phyloP scores from a whole-genome alignment of 129 eudicot genomes.

The Smallanthus sonchifolius region DNA sequence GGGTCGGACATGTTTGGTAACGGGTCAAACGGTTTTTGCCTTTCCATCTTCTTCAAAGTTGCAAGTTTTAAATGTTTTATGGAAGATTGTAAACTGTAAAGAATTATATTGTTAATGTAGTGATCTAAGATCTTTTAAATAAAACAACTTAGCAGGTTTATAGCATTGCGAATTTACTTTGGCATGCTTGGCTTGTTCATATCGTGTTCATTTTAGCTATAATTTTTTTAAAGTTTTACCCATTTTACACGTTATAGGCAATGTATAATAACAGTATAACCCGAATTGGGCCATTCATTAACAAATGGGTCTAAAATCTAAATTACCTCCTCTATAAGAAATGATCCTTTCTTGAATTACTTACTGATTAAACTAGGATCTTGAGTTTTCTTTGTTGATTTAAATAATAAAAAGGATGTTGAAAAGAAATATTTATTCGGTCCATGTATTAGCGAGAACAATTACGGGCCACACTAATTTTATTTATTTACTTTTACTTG shows the following conservation, averaged over 20 bases:
- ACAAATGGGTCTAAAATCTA: background rate
- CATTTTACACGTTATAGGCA: background rate
- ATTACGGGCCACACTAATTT: background rate
- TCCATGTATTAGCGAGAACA: slow-evolving; percentile 1
- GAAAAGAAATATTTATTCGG: background rate
- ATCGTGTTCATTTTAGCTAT: background rate
- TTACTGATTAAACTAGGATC: background rate
- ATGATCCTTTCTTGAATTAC: background rate
- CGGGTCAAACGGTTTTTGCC: too few relatives aligned
- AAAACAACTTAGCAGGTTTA: background rate
- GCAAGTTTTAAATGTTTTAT: too few relatives aligned
- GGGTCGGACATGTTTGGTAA: too few relatives aligned
- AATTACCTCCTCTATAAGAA: background rate
- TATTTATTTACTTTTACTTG: background rate
- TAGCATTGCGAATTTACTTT: background rate
- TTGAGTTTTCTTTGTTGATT: background rate
- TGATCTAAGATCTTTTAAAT: too few relatives aligned
- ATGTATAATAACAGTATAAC: background rate
- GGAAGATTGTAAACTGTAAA: too few relatives aligned
- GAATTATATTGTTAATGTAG: too few relatives aligned
- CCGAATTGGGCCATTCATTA: background rate
- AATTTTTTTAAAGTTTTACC: background rate
- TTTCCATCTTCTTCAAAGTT: too few relatives aligned
- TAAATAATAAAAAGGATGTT: background rate
- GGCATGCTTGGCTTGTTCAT: background rate